Base-by-base conservation (phyloP, 306 rosid species). In the Cicer pinnatifidum region DNA sequence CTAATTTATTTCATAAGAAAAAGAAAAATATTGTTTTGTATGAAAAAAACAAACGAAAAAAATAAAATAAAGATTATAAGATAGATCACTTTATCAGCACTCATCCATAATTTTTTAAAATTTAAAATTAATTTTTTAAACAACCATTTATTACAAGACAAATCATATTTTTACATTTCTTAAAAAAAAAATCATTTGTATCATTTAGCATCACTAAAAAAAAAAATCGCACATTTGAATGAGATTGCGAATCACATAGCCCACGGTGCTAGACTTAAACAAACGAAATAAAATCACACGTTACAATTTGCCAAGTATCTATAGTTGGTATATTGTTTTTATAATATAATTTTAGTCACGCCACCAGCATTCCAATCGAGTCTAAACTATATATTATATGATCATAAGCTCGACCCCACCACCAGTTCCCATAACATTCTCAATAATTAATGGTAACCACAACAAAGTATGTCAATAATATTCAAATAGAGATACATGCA, bases 261-360 rank as follows among this genome's bases (percentile, higher is more conserved):
- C 53, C 71, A 65, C 17, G 6, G 37, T 11, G 56, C 7, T 20
- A 48, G 44, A 67, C 44, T 12, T 45, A 67, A 67, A 67, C 43
- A 44, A 67, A 67, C 10, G 8, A 65, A 65, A 15, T 43, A n/a
- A 46, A 33, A 28, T 33, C 9, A 67, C 58, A 48, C 40, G 59
- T 47, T n/a, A 9, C 23, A 67, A 11, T 63, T 38, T 15, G 8
- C 1, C 5, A 3, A n/a, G 54, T n/a, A 1, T 19, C 17, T 65
- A 16, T 16, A 41, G 9, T 16, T 45, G 2, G 16, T 19, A 2
- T 19, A 2, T 8, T 15, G 35, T n/a, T 61, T 61, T 23, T 46
- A 65, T 19, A 23, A 1, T 59, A 35, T 61, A 6, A 6, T 41
- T 65, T 41, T 17, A 19, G 38, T 6, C 11, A 11, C 38, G 15